Evolutionary conservation across 2,329 filamentous ascomycete genomes (phyloP), one percentile per base, ranked within the genome.

Genomic region (Alternaria tenuissima): DNA sequence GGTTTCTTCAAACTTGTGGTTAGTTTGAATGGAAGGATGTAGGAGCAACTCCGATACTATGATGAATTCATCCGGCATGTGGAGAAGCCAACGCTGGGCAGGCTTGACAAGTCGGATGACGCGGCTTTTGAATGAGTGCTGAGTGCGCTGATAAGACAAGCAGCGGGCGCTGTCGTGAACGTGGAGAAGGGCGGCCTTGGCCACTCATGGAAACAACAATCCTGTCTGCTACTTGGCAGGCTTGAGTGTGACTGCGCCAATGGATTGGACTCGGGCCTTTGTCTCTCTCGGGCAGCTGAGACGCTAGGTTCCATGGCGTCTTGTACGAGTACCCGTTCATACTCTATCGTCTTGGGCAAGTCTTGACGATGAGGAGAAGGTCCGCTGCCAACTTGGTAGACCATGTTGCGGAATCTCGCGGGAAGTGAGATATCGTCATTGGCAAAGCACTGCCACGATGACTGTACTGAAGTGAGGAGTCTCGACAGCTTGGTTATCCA

Each of bases 181-280:
- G 60, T 49, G 52, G 62, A 66, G 65, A 48, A 54, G 46, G 61
- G 64, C 22, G 28, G 20, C 46, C 70, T 75, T 75, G 74, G 70
- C 72, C 59, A 57, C 57, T 59, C 61, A 64, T 69, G 56, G 68
- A 73, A 76, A 74, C 69, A 66, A 62, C 62, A 65, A 66, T 66
- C 65, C 68, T 69, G 66, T 75, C 68, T 70, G 61, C 58, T 60
- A 59, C 74, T 75, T 76, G 73, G 74, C 73, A 62, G 69, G 68
- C 68, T 73, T 72, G 69, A 70, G 66, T 67, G 68, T 68, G 66
- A 69, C 67, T 71, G 62, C 57, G 69, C 73, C 71, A 76, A 73
- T 73, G 60, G 52, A 7, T 55, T 59, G 48, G 42, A 67, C 61
- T 72, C 74, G 74, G 74, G 48, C 68, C 66, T 73, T 72, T 74